phyloP scores from a whole-genome alignment of 2,329 filamentous ascomycete species.

The Colletotrichum melonis region DNA sequence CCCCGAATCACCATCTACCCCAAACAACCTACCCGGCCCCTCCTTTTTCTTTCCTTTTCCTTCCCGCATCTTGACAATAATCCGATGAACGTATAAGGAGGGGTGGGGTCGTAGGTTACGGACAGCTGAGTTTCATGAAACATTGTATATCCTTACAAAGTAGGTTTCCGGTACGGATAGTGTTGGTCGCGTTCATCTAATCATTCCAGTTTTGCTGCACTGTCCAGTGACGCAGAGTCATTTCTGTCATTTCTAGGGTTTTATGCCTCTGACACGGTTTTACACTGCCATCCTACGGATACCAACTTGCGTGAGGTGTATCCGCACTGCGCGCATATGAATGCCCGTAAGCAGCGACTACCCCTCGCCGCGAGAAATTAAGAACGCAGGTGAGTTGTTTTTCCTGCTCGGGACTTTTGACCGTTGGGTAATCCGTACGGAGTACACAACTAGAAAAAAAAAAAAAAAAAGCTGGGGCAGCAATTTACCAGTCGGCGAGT shows the following conservation, averaged over 20 bases:
- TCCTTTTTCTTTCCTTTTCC: not conserved
- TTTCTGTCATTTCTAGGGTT: not conserved
- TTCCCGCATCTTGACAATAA: slow-evolving; percentile 6
- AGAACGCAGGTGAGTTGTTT: not conserved
- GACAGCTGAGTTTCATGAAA: not conserved
- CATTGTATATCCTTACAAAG: too few species aligned
- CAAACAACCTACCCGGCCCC: not conserved
- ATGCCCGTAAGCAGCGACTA: not conserved
- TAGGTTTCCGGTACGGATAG: too few species aligned
- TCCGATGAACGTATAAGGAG: slow-evolving; percentile 3
- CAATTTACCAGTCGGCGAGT: not conserved
- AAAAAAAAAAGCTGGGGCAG: not conserved
- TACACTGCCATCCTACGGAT: not conserved
- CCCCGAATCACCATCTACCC: slow-evolving; percentile 2
- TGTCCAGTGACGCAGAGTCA: not conserved
- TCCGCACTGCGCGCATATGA: not conserved
- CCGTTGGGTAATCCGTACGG: too few species aligned
- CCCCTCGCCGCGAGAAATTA: slow-evolving; percentile 6
- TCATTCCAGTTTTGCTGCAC: not conserved
- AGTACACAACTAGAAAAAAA: too few species aligned
- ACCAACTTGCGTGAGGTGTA: too few species aligned
- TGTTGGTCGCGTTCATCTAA: slow-evolving; percentile 20
- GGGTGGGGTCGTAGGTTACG: not conserved
- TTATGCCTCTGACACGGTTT: not conserved
- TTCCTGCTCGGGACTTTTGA: not conserved